Evolutionary conservation across 1,284 basidiomycete genomes (phyloP).

Genomic region (Neotropicomus parvogracilis): DNA sequence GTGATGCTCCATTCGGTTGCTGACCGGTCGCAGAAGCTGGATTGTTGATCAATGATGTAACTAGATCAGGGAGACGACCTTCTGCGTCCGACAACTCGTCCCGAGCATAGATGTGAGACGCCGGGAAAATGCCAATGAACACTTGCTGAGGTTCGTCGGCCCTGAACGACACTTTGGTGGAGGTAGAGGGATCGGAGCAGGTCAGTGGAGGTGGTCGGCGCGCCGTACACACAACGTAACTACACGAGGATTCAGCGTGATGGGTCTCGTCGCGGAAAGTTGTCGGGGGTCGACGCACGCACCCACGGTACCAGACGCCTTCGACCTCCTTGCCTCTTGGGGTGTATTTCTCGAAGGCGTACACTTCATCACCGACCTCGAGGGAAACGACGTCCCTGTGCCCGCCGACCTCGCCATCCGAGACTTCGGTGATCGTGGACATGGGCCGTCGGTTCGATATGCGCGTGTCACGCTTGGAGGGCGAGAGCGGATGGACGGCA

Average conservation of each 20-base stretch:
- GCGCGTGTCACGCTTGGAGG: conserved; percentile 68
- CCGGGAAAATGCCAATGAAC: conserved; percentile 94
- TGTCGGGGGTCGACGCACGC: conserved; percentile 43
- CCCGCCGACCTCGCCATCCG: conserved; percentile 59
- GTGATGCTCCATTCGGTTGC: conserved; percentile 35
- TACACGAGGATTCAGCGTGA: conserved; percentile 31
- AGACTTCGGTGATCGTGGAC: conserved; percentile 68
- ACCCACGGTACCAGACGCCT: conserved; percentile 88
- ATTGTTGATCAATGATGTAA: conserved; percentile 41
- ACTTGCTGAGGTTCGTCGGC: conserved; percentile 80
- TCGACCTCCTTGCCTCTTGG: conserved; percentile 71
- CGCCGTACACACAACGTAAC: conserved; percentile 78
- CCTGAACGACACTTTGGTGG: conserved; percentile 46
- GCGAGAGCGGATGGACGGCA: conserved; percentile 73
- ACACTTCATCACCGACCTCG: conserved; percentile 93
- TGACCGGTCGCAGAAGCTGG: conserved; percentile 33
- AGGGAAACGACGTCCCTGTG: conserved; percentile 76
- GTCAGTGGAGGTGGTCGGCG: conserved; percentile 61
- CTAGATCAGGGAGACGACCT: conserved; percentile 74
- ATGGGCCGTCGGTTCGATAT: conserved; percentile 56
- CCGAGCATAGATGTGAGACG: conserved; percentile 84
- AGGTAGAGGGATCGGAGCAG: conserved; percentile 57
- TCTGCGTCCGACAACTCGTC: conserved; percentile 89
- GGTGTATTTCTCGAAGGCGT: conserved; percentile 89
- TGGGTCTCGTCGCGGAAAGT: conserved; percentile 1